Evolutionary conservation across 495 filamentous ascomycete genomes (phyloP), one percentile per base, ranked within the genome.

Genomic region (Cairneyella variabilis): DNA sequence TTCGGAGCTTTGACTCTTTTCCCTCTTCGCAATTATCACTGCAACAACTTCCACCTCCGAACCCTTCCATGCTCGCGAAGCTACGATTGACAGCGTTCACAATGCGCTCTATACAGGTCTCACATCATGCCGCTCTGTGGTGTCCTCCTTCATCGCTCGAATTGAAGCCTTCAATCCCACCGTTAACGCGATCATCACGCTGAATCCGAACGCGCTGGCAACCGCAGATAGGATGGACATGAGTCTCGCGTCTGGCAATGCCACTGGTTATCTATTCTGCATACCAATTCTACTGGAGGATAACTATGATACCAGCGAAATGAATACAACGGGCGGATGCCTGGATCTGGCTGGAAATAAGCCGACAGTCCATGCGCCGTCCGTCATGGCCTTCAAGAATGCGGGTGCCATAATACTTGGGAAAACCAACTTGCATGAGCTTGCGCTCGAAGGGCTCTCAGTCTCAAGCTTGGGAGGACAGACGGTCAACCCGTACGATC

Each of bases 341-440:
- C 47, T 68, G 14, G 78, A 69, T 48, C 66, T 87, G 2, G 63
- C 63, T 20, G 56, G 66, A 5, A 73, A 77, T 14, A 58, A 54
- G 20, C 79, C 80, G 0, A 46, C 50, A 0, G 56, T 49, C 0
- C 76, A 85, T 59, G 75, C 79, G 1, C 66, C 73, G 0, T 66
- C 76, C 0, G 80, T 84, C 0, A 54, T 53, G 10, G 78, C 73
- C 0, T 45, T 87, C 8, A 71, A 65, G 16, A 56, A 42, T 2
- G 80, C 79, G 2, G 84, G 85, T 0, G 80, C 80, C 0, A 72
- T 88, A n/a, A 80, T 88, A 16, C 64, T 87, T 0, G 84, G 80
- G 0, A 88, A 87, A 55, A 67, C 80, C 0, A 87, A 86, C 62
- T 59, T 86, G 11, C 83, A 86, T 58, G 84, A 53, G 63, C 61